Evolutionary conservation across 177 flowering plant genomes (phyloP).

Genomic region (Vitis hybrid): DNA sequence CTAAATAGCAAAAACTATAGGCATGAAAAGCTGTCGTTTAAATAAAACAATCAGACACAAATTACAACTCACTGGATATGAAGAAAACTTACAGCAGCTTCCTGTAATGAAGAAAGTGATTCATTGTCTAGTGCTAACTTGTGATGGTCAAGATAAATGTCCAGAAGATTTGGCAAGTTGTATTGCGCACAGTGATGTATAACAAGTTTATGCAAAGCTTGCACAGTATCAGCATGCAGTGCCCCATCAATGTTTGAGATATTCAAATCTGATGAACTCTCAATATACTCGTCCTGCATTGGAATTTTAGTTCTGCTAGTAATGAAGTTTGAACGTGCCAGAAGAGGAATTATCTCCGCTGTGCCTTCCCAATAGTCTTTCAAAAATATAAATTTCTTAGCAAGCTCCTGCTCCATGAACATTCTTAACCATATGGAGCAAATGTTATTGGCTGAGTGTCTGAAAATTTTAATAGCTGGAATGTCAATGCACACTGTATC

Average conservation of each 20-base stretch:
- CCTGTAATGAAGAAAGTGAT: conserved; percentile 51
- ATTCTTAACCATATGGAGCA: conserved; percentile 72
- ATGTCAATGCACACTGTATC: conserved; percentile 60
- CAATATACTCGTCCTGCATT: conserved; percentile 23
- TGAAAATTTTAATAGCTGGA: conserved; percentile 57
- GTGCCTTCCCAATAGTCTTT: conserved; percentile 81
- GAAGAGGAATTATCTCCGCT: conserved; percentile 57
- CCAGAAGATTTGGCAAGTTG: conserved; percentile 83
- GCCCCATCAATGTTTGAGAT: conserved; percentile 23
- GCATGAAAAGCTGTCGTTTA: background rate
- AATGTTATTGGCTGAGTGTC: conserved; percentile 34
- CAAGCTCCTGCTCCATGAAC: conserved; percentile 79
- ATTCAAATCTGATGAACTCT: conserved; percentile 28
- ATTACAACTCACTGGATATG: conserved; percentile 16
- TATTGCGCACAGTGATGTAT: conserved; percentile 58
- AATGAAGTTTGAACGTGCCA: conserved; percentile 76
- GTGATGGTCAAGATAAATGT: conserved; percentile 79
- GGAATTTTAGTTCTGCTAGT: conserved; percentile 18
- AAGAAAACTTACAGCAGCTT: conserved; percentile 80
- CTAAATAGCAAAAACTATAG: background rate
- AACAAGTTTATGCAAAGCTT: conserved; percentile 66
- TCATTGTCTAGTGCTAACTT: conserved; percentile 55
- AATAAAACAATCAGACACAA: background rate
- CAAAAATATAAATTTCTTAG: conserved; percentile 66
- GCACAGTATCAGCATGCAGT: conserved; percentile 31